phyloP scores from a whole-genome alignment of 192 early-diverging fungal species.

The Coemansia sp. region DNA sequence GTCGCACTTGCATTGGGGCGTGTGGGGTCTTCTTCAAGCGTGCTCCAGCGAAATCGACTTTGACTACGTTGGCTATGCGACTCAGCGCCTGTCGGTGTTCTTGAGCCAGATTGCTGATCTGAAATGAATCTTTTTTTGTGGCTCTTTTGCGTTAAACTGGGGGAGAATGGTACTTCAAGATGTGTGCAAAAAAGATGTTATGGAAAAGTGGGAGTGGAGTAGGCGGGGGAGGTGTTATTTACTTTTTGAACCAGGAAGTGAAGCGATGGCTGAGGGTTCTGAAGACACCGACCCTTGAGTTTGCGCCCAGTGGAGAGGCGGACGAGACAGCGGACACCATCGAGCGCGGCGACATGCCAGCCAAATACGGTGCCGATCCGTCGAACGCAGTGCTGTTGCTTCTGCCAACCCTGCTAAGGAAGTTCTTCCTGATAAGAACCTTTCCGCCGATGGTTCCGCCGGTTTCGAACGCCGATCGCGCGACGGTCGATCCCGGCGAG shows the following conservation, averaged over 20 bases:
- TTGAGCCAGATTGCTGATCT: slow-evolving; percentile 24
- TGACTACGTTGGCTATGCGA: slow-evolving; percentile 72
- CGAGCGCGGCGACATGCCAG: slow-evolving; percentile 36
- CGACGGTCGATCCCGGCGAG: slow-evolving; percentile 21
- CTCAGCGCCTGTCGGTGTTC: slow-evolving; percentile 60
- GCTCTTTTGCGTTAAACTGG: background rate
- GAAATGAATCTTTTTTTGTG: background rate
- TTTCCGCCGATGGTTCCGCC: slow-evolving; percentile 8
- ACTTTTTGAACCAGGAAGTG: slow-evolving; percentile 53
- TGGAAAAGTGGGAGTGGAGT: background rate
- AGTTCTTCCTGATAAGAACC: slow-evolving; percentile 28
- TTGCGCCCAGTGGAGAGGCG: slow-evolving; percentile 24
- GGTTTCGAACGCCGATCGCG: slow-evolving; percentile 32
- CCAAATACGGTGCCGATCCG: slow-evolving; percentile 8
- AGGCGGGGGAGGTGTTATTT: background rate
- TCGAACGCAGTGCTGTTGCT: slow-evolving; percentile 1
- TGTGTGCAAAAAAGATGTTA: background rate
- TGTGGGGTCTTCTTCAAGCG: slow-evolving; percentile 81
- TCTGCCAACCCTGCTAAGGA: slow-evolving; percentile 9
- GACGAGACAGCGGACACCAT: slow-evolving; percentile 49
- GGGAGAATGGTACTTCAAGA: background rate
- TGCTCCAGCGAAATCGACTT: slow-evolving; percentile 76
- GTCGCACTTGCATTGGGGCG: slow-evolving; percentile 74
- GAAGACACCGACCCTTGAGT: slow-evolving; percentile 26
- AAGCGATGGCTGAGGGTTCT: slow-evolving; percentile 32